Conservation (phyloP, 2,329 filamentous ascomycete species). For the Neofusicoccum laricinum region DNA sequence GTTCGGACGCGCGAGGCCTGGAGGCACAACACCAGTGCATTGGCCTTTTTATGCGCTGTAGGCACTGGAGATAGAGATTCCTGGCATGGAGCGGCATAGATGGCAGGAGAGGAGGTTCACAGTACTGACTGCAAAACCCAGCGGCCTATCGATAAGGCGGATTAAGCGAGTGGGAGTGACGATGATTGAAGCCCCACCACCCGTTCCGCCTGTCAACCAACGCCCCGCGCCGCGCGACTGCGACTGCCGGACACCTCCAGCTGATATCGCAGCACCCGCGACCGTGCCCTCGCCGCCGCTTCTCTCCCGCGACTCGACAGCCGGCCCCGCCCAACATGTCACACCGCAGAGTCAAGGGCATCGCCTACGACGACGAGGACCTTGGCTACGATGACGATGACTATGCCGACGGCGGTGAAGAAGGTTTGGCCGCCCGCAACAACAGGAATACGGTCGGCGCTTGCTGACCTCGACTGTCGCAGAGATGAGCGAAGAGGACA, state of each 20-base stretch:
- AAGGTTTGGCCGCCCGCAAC: conserved; percentile 68
- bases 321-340: conserved; percentile 4
- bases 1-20: too few species aligned
- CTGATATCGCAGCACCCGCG: not conserved
- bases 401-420: conserved; percentile 75
- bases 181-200: conserved; percentile 3
- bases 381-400: conserved; percentile 74
- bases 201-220: not conserved
- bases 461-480: not conserved
- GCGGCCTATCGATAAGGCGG: too few species aligned
- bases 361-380: conserved; percentile 67
- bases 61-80: too few species aligned
- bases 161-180: conserved; percentile 1
- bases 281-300: not conserved
- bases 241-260: not conserved
- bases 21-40: not conserved
- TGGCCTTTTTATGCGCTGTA: not conserved
- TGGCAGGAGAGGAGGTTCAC: too few species aligned
- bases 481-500: conserved; percentile 39
- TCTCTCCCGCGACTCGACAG: not conserved
- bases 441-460: not conserved
- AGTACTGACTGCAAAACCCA: too few species aligned
- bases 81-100: too few species aligned
- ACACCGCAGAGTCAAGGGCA: conserved; percentile 16
- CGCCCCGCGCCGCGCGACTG: not conserved